Evolutionary conservation across 2,329 filamentous ascomycete genomes (phyloP), one percentile per base, ranked within the genome.

Genomic region (Microsporum audouinii): DNA sequence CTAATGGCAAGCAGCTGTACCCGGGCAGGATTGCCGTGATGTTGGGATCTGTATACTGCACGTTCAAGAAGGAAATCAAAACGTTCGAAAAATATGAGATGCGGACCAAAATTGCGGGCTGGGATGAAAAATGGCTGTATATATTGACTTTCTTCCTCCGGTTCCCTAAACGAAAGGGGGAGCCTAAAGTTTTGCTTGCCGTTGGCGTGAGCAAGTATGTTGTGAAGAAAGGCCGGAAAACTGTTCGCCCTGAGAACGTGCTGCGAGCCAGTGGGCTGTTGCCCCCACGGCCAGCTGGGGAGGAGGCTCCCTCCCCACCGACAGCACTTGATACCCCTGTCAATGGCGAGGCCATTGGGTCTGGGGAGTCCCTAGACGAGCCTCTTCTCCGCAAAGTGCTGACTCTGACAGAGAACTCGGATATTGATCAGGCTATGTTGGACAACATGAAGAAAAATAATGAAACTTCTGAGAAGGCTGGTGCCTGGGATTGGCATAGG

Each of bases 101-200:
- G 74, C 88, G 87, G 82, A 85, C 80, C 36, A 80, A 85, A 47
- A 71, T 92, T 12, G 78, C 91, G 23, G 76, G 78, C 63, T 92
- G 88, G 88, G 88, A 92, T 73, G 80, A 84, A 67, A 92, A 92
- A 75, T 92, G 88, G 88, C 69, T 91, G 62, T 91, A 89, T 71
- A 80, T 91, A 43, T 77, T 89, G 38, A 88, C 84, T 27, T 87
- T 88, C 70, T 91, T 88, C 66, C 80, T 91, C 5, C 82, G 77
- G 12, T 75, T 74, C 34, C 73, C 73, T 23, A 72, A 72, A 61
- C 73, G 72, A 51, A 75, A 75, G n/a, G 76, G 76, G 31, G 78
- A 74, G 71, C 79, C 84, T 71, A 84, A 82, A 73, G 84, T 82
- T 63, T 80, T 92, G 43, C 81, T 87, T 66, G 89, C 88, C 0